Conservation (phyloP, 768 basidiomycete genomes). For the Serpula lacrymans region DNA sequence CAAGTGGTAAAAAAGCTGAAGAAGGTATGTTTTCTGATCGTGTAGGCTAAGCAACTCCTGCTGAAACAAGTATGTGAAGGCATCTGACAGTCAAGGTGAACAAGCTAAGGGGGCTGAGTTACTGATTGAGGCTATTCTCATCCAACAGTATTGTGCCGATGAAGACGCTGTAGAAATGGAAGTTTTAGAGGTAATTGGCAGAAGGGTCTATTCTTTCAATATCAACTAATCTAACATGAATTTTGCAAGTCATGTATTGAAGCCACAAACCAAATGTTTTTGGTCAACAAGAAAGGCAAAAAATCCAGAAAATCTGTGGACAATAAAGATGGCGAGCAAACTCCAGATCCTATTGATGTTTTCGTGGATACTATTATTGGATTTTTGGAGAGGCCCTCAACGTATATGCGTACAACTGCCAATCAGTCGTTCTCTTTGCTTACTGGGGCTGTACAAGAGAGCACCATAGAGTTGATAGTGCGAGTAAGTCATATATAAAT, state of each 20-base stretch:
- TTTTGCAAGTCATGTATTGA: conserved; percentile 53
- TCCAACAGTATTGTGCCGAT: conserved; percentile 70
- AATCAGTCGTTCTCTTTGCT: conserved; percentile 78
- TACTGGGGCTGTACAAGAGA: conserved; percentile 59
- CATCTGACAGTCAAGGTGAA: too few species aligned
- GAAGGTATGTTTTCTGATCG: conserved; percentile 36
- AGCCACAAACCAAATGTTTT: conserved; percentile 55
- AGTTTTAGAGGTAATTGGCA: conserved; percentile 55
- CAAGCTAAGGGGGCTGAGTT: conserved; percentile 64
- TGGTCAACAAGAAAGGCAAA: conserved; percentile 33
- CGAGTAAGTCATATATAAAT: conserved; percentile 48
- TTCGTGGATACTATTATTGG: conserved; percentile 90
- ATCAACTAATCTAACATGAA: conserved; percentile 5
- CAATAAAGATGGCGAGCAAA: conserved; percentile 36
- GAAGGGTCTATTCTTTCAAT: not conserved
- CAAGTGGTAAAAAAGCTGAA: conserved; percentile 40
- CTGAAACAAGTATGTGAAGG: too few species aligned
- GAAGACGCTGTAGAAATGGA: conserved; percentile 49
- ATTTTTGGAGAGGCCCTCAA: conserved; percentile 78
- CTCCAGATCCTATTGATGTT: conserved; percentile 70
- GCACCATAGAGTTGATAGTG: conserved; percentile 78
- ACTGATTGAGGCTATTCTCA: conserved; percentile 62
- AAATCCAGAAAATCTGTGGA: conserved; percentile 36
- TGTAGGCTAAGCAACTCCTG: not conserved
- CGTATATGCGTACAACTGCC: conserved; percentile 75